Base-by-base conservation (phyloP, 108 stramenopile genomes). In the Schizochytrium sp. region DNA sequence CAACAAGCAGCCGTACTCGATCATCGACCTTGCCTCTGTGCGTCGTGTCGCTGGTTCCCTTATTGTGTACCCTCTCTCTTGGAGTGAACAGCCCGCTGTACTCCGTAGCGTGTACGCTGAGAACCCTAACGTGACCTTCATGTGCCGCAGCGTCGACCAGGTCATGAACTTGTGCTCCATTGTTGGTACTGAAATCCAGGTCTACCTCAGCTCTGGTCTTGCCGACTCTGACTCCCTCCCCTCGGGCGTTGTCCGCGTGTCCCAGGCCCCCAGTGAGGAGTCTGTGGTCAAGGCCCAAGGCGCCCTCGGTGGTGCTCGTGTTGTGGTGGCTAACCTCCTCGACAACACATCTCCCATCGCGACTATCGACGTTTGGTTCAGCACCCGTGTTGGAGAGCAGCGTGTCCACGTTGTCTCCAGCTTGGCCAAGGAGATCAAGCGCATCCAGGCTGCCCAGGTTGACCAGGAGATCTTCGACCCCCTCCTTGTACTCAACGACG, bases 31-130 rank as follows among this genome's bases (percentile, higher is more conserved):
- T 0, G 5, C 45, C 17, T 83, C 76, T 8, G 50, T 83, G 17
- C 47, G 53, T 38, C 19, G 53, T 47, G 47, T 13, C 28, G 76
- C 76, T 53, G 53, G n/a, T 40, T 38, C 1, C 13, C 76, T 83
- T 38, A 12, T 40, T 42, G 76, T 55, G 76, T 83, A 55, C 76
- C 76, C 76, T 47, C 47, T 83, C 10, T 49, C 76, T 5, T 83
- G 76, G 76, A 83, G 76, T 53, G 53, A 49, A 38, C 76, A 83
- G 76, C 76, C 76, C 28, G 76, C 76, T 7, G 76, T 83, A n/a
- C 3, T 83, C n/a, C 76, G 76, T 13, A 55, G 17, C 17, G 76
- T 83, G 15, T 40, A 38, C 5, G 76, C 47, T 7, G 53, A 55
- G 50, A 83, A 83, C 76, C 76, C 76, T 10, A 28, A 5, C 10